Conservation (phyloP, 805 yeast genomes). For the Yarrowia hollandica region DNA sequence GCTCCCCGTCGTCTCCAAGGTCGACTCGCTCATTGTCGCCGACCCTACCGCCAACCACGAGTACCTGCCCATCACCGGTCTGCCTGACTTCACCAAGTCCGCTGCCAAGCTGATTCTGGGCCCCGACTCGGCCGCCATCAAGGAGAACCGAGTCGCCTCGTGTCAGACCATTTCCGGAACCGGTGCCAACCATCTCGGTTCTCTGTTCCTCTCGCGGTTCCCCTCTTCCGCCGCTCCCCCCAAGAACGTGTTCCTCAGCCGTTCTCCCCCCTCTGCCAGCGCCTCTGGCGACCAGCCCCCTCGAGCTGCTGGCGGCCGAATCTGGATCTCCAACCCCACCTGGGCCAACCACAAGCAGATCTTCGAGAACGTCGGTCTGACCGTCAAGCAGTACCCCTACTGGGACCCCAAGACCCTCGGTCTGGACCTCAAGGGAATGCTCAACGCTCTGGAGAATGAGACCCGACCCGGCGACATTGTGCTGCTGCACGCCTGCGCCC, state of each 20-base stretch:
- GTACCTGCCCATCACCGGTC: slow-evolving; percentile 81
- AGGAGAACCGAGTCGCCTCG: slow-evolving; percentile 54
- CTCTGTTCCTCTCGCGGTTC: slow-evolving; percentile 60
- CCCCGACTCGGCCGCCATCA: slow-evolving; percentile 56
- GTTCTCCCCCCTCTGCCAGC: slow-evolving; percentile 12
- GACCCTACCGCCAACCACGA: slow-evolving; percentile 78
- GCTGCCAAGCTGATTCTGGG: slow-evolving; percentile 72
- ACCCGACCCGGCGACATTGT: slow-evolving; percentile 66
- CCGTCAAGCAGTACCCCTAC: slow-evolving; percentile 61
- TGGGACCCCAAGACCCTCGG: slow-evolving; percentile 63
- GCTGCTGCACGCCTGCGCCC: slow-evolving; percentile 90
- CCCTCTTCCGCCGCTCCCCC: slow-evolving; percentile 43
- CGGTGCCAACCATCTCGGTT: slow-evolving; percentile 89
- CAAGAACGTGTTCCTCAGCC: slow-evolving; percentile 26
- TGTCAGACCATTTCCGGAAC: slow-evolving; percentile 84
- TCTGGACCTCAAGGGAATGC: slow-evolving; percentile 64
- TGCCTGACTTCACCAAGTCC: slow-evolving; percentile 61
- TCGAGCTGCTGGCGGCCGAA: slow-evolving; percentile 33
- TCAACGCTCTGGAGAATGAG: slow-evolving; percentile 54
- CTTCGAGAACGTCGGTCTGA: slow-evolving; percentile 73
- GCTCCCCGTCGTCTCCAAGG: slow-evolving; percentile 69
- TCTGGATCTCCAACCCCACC: slow-evolving; percentile 81
- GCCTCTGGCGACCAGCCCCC: slow-evolving; percentile 37
- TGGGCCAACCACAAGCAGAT: slow-evolving; percentile 94
- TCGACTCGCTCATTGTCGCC: slow-evolving; percentile 62